Percentiles rank a stretch among this genome's conserved stretches.
phyloP scores from a whole-genome alignment of 345 rosid species.

The Syzygium aromaticum region DNA sequence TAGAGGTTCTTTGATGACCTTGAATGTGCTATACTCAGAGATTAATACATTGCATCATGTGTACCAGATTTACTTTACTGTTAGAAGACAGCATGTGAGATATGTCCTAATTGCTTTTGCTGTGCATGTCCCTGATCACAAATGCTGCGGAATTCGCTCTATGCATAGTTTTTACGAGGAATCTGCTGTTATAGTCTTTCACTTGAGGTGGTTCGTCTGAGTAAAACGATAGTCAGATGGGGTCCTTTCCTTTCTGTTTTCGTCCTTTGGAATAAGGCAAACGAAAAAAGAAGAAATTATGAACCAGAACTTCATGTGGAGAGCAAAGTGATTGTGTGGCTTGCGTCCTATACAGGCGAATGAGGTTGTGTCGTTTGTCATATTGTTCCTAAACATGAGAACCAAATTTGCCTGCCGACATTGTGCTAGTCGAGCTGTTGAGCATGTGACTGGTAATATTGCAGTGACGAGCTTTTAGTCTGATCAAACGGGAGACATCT shows the following conservation, averaged over 20 bases:
- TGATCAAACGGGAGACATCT: not conserved
- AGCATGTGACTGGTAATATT: not conserved
- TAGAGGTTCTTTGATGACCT: not conserved
- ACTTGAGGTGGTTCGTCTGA: not conserved
- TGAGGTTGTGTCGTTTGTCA: not conserved
- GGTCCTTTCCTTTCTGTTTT: no score
- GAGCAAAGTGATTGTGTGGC: not conserved
- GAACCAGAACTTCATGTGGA: not conserved
- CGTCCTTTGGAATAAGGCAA: not conserved
- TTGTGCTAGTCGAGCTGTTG: not conserved
- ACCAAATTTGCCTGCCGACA: not conserved
- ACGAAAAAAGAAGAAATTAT: not conserved
- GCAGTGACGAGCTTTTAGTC: not conserved
- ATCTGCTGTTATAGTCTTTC: not conserved
- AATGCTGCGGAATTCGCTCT: not conserved
- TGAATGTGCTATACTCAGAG: not conserved
- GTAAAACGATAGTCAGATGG: not conserved
- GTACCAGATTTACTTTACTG: not conserved
- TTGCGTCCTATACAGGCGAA: not conserved
- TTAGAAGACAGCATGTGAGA: not conserved
- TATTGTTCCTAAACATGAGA: not conserved
- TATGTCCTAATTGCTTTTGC: not conserved
- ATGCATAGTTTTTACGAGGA: not conserved
- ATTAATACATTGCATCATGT: not conserved
- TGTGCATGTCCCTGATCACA: not conserved